Evolutionary conservation across 1,284 basidiomycete species (phyloP), one percentile per base, ranked within the genome.

Genomic region (Violaceomyces palustris): DNA sequence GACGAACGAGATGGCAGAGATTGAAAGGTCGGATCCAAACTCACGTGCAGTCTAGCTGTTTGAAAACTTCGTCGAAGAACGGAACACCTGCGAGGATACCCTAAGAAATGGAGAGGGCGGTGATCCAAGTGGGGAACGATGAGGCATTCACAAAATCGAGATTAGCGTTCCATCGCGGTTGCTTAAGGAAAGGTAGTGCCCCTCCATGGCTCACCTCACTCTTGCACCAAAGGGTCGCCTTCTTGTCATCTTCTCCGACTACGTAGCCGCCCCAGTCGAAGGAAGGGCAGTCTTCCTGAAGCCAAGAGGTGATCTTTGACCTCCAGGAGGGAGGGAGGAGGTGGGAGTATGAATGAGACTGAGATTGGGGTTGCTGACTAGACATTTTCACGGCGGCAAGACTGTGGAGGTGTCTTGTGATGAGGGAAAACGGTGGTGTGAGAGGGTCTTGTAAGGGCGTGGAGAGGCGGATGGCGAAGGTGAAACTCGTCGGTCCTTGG

Each of bases 201-300:
- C n/a, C n/a, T n/a, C n/a, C n/a, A n/a, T n/a, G 11, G 17, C 47
- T 31, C 23, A 72, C 72, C 42, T 71, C 61, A 43, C 55, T 85
- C 76, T 94, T 98, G 45, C 91, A 91, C 66, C 89, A 81, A 23
- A 98, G 81, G 67, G 85, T 86, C 3, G 94, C 94, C 71, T 87
- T 84, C 42, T 89, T 84, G 35, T 81, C 77, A 6, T 81, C 84
- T 66, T 97, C 92, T 15, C 94, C 94, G 11, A 98, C 94, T 26
- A 98, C 91, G 71, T 87, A 97, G 2, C 94, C 94, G 27, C 87
- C 93, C 72, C 90, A 97, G 76, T 99, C 93, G 67, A 97, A 96
- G 1, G 88, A 91, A 2, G 93, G 94, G 0, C 86, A 88, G 73
- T 98, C 93, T 75, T 98, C 93, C 12, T 82, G 81, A 15, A 94